Percentiles rank a stretch among this genome's conserved stretches.
phyloP scores from a whole-genome alignment of 257 asterid genomes.

The Plantago major region DNA sequence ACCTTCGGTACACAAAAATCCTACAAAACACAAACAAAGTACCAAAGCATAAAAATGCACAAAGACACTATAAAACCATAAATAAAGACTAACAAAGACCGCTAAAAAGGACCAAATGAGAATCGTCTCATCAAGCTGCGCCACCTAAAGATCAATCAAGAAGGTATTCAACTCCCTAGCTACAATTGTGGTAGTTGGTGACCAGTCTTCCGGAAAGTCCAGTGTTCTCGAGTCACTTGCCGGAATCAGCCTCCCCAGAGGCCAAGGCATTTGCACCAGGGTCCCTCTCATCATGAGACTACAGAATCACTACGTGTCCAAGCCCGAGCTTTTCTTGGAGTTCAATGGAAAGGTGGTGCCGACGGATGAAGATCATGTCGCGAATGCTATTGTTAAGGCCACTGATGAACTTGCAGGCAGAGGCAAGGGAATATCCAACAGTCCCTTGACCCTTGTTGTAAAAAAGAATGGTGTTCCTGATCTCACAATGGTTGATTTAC shows the following conservation, averaged over 20 bases:
- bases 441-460: background rate
- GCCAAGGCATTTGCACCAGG: background rate
- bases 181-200: background rate
- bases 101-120: too few species aligned
- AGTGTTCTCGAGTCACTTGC: background rate
- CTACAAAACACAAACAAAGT: too few species aligned
- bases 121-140: too few species aligned
- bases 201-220: conserved; percentile 5
- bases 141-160: background rate
- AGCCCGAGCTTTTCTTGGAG: background rate
- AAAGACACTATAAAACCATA: too few species aligned
- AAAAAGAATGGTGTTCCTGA: conserved; percentile 1
- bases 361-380: background rate
- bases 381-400: background rate
- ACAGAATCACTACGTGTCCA: background rate
- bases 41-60: too few species aligned
- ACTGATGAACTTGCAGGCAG: background rate
- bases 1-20: too few species aligned
- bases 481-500: background rate
- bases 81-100: too few species aligned
- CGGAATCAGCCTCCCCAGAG: background rate
- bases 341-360: background rate
- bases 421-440: background rate
- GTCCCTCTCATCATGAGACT: background rate
- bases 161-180: background rate